These are phyloP conservation scores for Punctularia strigosozonata DNA, from an alignment of 768 basidiomycete species.

Conservation along the genomic window DNA sequence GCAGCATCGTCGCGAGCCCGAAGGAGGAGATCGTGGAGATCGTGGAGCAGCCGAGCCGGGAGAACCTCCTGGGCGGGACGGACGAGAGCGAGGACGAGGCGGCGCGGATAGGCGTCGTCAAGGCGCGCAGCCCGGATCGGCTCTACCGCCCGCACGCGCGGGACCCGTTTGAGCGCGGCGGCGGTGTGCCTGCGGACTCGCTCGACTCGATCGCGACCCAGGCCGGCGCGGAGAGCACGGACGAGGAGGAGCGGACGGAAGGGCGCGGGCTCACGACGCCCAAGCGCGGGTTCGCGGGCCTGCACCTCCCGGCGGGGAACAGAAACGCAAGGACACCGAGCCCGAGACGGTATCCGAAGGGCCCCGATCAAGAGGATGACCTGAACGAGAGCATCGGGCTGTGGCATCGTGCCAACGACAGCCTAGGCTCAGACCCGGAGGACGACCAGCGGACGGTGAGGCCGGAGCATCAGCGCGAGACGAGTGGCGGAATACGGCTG, in stretches of 20 bases:
- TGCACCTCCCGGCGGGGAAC: background rate
- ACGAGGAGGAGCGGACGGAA: constrained; percentile 1
- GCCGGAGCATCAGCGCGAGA: no score
- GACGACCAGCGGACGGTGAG: no score
- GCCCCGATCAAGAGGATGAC: constrained; percentile 13
- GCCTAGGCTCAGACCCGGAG: no score
- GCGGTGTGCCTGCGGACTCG: constrained; percentile 6
- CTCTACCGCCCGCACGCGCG: constrained; percentile 6
- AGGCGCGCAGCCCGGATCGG: constrained; percentile 4
- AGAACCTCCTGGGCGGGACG: background rate
- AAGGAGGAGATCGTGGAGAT: constrained; percentile 8
- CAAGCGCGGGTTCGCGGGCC: constrained; percentile 1
- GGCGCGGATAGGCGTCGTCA: constrained; percentile 8
- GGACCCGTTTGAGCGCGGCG: constrained; percentile 7
- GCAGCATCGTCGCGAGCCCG: constrained; percentile 5
- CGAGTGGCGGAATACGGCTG: no score
- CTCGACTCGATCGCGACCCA: constrained; percentile 11
- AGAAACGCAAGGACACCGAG: background rate
- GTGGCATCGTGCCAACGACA: no score
- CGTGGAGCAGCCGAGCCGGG: constrained; percentile 13
- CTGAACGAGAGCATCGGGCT: constrained; percentile 17
- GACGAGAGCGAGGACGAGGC: constrained; percentile 7
- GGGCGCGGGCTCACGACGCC: constrained; percentile 2
- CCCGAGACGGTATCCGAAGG: constrained; percentile 12
- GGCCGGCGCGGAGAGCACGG: constrained; percentile 10